phyloP scores from a whole-genome alignment of 75 land plant genomes.

The Cunninghamia lanceolata region DNA sequence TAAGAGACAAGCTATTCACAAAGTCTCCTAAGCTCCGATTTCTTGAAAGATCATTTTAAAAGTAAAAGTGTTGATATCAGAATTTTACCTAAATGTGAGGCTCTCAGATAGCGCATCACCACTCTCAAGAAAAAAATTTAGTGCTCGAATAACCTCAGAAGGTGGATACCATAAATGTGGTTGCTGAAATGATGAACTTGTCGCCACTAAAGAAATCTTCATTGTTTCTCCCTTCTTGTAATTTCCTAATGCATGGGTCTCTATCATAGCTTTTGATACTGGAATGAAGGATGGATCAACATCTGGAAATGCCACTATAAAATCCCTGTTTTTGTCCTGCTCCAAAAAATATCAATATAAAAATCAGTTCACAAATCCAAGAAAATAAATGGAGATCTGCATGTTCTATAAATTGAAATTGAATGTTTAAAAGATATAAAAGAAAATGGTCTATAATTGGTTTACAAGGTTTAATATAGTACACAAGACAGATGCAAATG shows the following conservation, averaged over 20 bases:
- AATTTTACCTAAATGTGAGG: constrained; percentile 56
- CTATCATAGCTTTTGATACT: not conserved
- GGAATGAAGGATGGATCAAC: constrained; percentile 30
- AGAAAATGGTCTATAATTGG: not conserved
- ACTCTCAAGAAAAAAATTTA: constrained; percentile 47
- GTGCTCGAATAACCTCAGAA: constrained; percentile 43
- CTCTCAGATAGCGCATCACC: constrained; percentile 38
- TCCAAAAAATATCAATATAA: not conserved
- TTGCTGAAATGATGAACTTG: constrained; percentile 22
- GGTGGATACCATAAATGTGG: constrained; percentile 77
- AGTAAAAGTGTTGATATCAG: not conserved
- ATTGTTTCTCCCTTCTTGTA: not conserved
- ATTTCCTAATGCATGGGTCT: not conserved
- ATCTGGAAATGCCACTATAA: constrained; percentile 70
- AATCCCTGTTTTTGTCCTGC: constrained; percentile 67
- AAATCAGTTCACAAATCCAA: not conserved
- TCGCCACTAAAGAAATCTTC: not conserved
- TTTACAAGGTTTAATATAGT: not conserved
- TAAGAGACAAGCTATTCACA: not conserved
- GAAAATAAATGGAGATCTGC: not conserved
- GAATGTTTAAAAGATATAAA: not conserved
- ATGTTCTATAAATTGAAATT: not conserved
- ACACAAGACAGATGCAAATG: not conserved
- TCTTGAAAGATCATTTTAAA: not conserved
- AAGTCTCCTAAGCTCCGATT: not conserved